phyloP scores from a whole-genome alignment of 305 asterid species.

The Petunia hybrid region DNA sequence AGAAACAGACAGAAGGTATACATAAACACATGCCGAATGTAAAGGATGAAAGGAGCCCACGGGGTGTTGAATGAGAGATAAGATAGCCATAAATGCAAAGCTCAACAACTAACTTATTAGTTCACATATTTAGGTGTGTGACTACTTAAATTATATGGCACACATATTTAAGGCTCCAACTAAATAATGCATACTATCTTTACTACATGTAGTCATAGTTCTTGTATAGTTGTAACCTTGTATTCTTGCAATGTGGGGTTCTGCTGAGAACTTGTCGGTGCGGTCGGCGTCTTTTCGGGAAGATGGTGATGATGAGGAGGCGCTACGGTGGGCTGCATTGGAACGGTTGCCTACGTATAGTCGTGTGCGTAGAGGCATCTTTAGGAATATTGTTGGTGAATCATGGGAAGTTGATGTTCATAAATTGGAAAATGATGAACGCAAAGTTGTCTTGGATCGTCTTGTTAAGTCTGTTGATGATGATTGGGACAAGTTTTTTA shows the following conservation, averaged over 20 bases:
- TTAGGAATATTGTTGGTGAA: conserved; percentile 79
- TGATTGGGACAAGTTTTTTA: conserved; percentile 87
- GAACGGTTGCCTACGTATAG: conserved; percentile 92
- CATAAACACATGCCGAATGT: background rate
- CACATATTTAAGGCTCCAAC: conserved; percentile 15
- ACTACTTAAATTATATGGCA: background rate
- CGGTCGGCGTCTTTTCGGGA: conserved; percentile 88
- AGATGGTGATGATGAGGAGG: conserved; percentile 94
- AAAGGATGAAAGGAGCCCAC: background rate
- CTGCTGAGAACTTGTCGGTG: conserved; percentile 83
- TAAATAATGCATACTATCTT: background rate
- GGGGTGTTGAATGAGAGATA: conserved; percentile 10
- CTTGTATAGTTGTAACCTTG: background rate
- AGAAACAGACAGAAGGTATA: background rate
- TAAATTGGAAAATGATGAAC: conserved; percentile 64
- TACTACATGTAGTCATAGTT: background rate
- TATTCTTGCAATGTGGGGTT: conserved; percentile 68
- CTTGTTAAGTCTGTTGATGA: conserved; percentile 69
- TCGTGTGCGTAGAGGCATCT: conserved; percentile 83
- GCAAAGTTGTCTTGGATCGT: conserved; percentile 73
- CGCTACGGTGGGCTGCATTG: conserved; percentile 95
- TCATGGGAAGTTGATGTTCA: conserved; percentile 72
- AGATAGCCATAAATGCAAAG: conserved; percentile 27
- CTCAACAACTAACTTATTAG: conserved; percentile 27
- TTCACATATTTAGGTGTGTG: conserved; percentile 26